Conservation (phyloP, 2,329 filamentous ascomycete genomes). For the Cytospora chrysosperma region DNA sequence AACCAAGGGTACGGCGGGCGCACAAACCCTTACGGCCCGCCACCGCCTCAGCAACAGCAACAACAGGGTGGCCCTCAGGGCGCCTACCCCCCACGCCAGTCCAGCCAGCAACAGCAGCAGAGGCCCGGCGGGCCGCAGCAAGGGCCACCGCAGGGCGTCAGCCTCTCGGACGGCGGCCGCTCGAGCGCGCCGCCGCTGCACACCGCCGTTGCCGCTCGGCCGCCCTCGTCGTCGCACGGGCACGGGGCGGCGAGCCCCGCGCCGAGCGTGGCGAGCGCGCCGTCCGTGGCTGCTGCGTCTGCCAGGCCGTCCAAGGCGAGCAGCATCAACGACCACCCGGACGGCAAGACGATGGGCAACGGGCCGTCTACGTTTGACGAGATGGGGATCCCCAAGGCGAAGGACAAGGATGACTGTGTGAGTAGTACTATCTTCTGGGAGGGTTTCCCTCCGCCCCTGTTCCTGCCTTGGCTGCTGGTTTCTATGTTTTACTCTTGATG, state of each 20-base stretch:
- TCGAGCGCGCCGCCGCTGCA: slow-evolving; percentile 38
- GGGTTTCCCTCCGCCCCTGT: not conserved
- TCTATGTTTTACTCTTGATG: too few relatives aligned
- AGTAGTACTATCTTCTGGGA: slow-evolving; percentile 39
- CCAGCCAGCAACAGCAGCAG: slow-evolving; percentile 17
- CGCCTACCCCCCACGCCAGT: slow-evolving; percentile 8
- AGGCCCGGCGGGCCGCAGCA: not conserved
- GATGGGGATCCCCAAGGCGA: slow-evolving; percentile 88
- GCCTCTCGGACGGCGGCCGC: slow-evolving; percentile 31
- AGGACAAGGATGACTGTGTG: slow-evolving; percentile 90
- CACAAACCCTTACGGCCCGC: not conserved
- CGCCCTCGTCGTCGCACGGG: slow-evolving; percentile 9
- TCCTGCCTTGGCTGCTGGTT: too few relatives aligned
- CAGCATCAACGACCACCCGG: slow-evolving; percentile 24
- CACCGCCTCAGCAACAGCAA: slow-evolving; percentile 11
- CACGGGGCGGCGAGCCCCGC: slow-evolving; percentile 17
- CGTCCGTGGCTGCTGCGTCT: not conserved
- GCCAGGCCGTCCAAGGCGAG: slow-evolving; percentile 24
- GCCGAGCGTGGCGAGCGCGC: slow-evolving; percentile 18
- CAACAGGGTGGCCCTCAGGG: not conserved
- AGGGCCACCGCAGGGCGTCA: not conserved
- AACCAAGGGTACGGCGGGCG: slow-evolving; percentile 27
- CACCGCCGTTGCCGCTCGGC: slow-evolving; percentile 9
- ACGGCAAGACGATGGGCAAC: slow-evolving; percentile 54
- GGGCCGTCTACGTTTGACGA: slow-evolving; percentile 96